Conservation (phyloP, 1,139 yeast species). For the Kodamaea ohmeri region DNA sequence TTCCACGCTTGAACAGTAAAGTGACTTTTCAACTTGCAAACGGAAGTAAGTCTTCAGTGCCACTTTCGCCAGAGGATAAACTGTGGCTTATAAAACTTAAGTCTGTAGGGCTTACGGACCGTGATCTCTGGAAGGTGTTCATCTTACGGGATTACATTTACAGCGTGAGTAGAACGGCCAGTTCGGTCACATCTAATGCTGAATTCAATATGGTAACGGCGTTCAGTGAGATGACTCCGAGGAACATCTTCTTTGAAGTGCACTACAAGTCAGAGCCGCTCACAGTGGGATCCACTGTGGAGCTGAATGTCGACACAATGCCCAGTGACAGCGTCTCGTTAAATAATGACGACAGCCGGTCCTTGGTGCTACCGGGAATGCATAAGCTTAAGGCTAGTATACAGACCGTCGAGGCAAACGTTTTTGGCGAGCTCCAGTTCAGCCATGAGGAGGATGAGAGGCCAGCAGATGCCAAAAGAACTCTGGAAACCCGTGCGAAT, state of each 20-base stretch:
- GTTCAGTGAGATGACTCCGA: conserved; percentile 34
- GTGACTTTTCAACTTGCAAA: conserved; percentile 16
- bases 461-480: background rate
- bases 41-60: conserved; percentile 16
- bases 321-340: conserved; percentile 20
- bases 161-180: conserved; percentile 47
- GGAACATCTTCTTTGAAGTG: conserved; percentile 67
- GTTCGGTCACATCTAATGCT: conserved; percentile 6
- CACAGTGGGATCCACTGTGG: conserved; percentile 18
- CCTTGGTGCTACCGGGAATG: conserved; percentile 35
- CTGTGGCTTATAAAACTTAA: conserved; percentile 70
- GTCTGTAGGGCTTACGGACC: conserved; percentile 65
- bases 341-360: conserved; percentile 16
- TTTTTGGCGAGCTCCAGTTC: conserved; percentile 56
- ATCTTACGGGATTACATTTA: conserved; percentile 65
- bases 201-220: conserved; percentile 14
- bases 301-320: conserved; percentile 20
- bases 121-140: conserved; percentile 81
- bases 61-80: conserved; percentile 63
- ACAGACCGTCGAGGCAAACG: conserved; percentile 57
- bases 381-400: conserved; percentile 47
- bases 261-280: conserved; percentile 46
- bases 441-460: conserved; percentile 21
- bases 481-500: background rate
- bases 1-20: conserved; percentile 24